Evolutionary conservation across 2,329 filamentous ascomycete species (phyloP).

Genomic region (Metarhizium album): DNA sequence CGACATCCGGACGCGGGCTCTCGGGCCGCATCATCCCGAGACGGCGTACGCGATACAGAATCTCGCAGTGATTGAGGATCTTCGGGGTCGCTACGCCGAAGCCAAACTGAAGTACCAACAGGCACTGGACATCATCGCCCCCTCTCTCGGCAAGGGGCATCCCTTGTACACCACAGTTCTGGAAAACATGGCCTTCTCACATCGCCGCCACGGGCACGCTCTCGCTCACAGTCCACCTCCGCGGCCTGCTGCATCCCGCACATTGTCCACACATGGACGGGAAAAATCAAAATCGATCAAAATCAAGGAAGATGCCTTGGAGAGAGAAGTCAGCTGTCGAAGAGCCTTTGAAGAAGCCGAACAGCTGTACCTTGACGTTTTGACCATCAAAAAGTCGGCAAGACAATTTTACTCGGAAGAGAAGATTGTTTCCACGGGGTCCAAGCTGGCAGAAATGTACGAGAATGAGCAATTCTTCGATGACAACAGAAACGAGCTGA

Average conservation of each 20-base stretch:
- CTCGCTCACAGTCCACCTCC: not conserved
- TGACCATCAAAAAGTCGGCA: constrained; percentile 13
- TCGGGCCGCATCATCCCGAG: constrained; percentile 14
- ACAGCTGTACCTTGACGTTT: constrained; percentile 15
- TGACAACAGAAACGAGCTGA: constrained; percentile 11
- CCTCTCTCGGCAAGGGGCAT: constrained; percentile 13
- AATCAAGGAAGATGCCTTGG: constrained; percentile 5
- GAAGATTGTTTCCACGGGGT: constrained; percentile 13
- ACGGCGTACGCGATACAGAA: constrained; percentile 15
- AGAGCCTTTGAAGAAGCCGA: constrained; percentile 14
- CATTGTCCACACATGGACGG: not conserved
- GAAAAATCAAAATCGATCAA: not conserved
- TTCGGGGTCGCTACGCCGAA: constrained; percentile 12
- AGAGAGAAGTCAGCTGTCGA: constrained; percentile 7
- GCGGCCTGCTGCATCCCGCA: not conserved
- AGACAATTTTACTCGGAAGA: constrained; percentile 14
- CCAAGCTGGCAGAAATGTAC: constrained; percentile 18
- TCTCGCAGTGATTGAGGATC: constrained; percentile 16
- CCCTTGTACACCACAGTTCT: constrained; percentile 14
- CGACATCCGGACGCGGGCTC: constrained; percentile 13
- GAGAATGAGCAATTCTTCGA: constrained; percentile 17
- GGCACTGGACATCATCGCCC: constrained; percentile 13
- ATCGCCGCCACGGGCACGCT: constrained; percentile 2
- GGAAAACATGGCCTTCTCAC: constrained; percentile 13
- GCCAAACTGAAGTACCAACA: constrained; percentile 13